phyloP scores from a whole-genome alignment of 768 basidiomycete species.

The Vishniacozyma victoriae region DNA sequence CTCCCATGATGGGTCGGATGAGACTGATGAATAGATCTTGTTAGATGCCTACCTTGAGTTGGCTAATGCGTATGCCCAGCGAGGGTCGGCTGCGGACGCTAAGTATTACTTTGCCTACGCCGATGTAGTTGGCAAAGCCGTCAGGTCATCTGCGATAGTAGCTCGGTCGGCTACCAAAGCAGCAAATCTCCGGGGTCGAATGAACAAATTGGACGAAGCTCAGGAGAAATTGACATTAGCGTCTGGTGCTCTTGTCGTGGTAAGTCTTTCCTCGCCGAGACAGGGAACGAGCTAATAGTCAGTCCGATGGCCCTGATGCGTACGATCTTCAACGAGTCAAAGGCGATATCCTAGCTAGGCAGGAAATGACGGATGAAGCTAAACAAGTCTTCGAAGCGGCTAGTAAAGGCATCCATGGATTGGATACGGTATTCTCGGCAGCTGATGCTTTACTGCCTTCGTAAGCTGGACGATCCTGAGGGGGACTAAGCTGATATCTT shows the following conservation, averaged over 20 bases:
- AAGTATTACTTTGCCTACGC: slow-evolving; percentile 78
- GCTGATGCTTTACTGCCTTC: slow-evolving; percentile 31
- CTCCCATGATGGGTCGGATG: neutral
- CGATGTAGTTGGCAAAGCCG: slow-evolving; percentile 61
- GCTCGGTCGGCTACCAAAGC: slow-evolving; percentile 63
- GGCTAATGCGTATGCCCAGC: slow-evolving; percentile 58
- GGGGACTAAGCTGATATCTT: slow-evolving; percentile 33
- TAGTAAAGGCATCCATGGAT: slow-evolving; percentile 47
- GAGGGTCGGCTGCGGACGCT: slow-evolving; percentile 78
- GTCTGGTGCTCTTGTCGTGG: slow-evolving; percentile 6
- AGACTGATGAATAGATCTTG: slow-evolving; percentile 51
- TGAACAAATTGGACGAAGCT: slow-evolving; percentile 41
- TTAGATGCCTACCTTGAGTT: slow-evolving; percentile 63
- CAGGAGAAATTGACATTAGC: slow-evolving; percentile 48
- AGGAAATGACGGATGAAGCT: slow-evolving; percentile 53
- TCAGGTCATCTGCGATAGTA: slow-evolving; percentile 61
- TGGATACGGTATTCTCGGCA: slow-evolving; percentile 49
- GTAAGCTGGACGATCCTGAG: slow-evolving; percentile 26
- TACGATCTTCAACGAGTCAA: slow-evolving; percentile 27
- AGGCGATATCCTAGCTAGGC: slow-evolving; percentile 24
- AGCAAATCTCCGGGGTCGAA: slow-evolving; percentile 64
- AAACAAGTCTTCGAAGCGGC: slow-evolving; percentile 52
- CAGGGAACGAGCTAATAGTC: neutral
- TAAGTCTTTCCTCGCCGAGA: slow-evolving; percentile 3
- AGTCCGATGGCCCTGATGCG: slow-evolving; percentile 27